Evolutionary conservation across 2,329 filamentous ascomycete species (phyloP), one percentile per base, ranked within the genome.

Genomic region (Fusarium chaquense): DNA sequence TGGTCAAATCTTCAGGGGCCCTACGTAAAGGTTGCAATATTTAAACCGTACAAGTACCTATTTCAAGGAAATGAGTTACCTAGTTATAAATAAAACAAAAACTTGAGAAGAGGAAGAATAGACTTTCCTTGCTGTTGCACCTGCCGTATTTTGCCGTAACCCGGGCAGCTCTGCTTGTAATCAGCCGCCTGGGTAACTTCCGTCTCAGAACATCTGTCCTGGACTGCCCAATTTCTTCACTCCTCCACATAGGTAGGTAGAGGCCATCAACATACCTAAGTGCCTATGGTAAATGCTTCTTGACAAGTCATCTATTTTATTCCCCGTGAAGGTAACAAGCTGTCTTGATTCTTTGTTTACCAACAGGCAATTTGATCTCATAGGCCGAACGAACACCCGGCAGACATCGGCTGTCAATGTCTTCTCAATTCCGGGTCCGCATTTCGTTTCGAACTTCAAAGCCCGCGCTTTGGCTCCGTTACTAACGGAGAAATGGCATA

Each of bases 391-490:
- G 20, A n/a, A 8, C 12, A 8, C 44, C 15, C 15, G 16, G 16
- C 33, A 35, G 33, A 16, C 16, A 18, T 30, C n/a, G n/a, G 13
- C 33, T 16, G 16, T 32, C 30, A 33, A 30, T 38, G 44, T 44
- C 32, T 6, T 38, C 18, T 62, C 24, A 30, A n/a, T 24, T 32
- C 30, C 51, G 51, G 61, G 35, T 50, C 36, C 61, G 58, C 52
- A 45, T 40, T 43, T 43, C 22, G 38, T 20, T 28, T 22, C 16
- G 11, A 18, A 30, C 28, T 9, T 30, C 28, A 30, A 44, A 13
- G 11, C 32, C 40, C 38, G 4, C 13, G 35, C 33, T 46, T 64
- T 38, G 51, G 59, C 59, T 36, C 59, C 51, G 28, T 51, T 28
- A 26, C 15, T n/a, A 16, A 16, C 28, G 38, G 50, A 43, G 18